Base-by-base conservation (phyloP, 306 rosid genomes). In the Vicia faba region DNA sequence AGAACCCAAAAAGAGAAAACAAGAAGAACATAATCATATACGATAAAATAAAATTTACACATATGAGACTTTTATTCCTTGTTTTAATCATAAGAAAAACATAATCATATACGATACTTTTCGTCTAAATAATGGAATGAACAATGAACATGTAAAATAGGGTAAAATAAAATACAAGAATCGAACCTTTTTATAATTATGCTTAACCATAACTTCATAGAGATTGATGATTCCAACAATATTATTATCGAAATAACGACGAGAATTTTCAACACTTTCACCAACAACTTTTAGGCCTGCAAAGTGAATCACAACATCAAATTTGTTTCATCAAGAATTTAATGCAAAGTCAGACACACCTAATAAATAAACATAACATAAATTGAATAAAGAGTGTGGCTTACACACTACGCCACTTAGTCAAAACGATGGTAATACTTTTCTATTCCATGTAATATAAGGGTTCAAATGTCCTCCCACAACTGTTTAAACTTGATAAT, bases 381-480 rank as follows among this genome's bases (percentile, higher is more conserved):
- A 10, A 70, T 19, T 51, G 25, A 43, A 43, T 25, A 10, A 59
- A 49, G 49, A 60, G 50, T 53, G 58, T 56, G 12, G 60, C 36
- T 63, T n/a, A n/a, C 55, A 67, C 56, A 40, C 44, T 25, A 23
- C 18, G 50, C 54, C 54, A n/a, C n/a, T n/a, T 11, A 73, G 18
- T 19, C 50, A 68, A 45, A 18, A 70, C 26, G 64, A 26, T 38
- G 50, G 20, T 31, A 60, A 58, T 82, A 92, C 96, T 96, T 89
- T 92, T 56, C 87, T 78, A 28, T 84, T 77, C 96, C 96, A 92
- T 25, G 69, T 79, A 66, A 87, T 91, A 73, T 83, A 89, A 68
- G 98, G 96, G 76, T 92, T 92, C 84, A 92, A 92, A 71, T 92
- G 96, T 67, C 87, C 96, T 62, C 98, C 98, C 15, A 87, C 91